Base-by-base conservation (phyloP, 1,284 basidiomycete genomes). In the Dichomitus squalens region DNA sequence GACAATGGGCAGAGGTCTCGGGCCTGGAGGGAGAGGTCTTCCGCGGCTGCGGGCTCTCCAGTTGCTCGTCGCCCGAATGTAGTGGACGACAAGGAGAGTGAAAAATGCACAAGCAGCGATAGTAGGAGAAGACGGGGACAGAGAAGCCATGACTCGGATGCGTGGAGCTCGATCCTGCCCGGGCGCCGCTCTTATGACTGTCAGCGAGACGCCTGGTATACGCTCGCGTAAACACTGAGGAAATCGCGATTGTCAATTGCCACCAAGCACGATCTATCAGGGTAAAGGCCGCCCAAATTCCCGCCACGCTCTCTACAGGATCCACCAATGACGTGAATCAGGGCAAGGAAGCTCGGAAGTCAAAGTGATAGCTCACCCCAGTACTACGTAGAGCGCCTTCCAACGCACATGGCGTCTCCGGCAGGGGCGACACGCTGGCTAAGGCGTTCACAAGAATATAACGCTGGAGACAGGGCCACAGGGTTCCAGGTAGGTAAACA, bases 31-130 rank as follows among this genome's bases (percentile, higher is more conserved):
- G 4, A 63, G 55, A 1, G 61, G 61, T 14, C 58, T 48, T 2
- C 61, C 61, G 36, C 47, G 46, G 33, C 44, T 57, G 20, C 61
- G 55, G n/a, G 55, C 52, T 25, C 56, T 39, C 61, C 61, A 63
- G 41, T 49, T 44, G 1, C 52, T 31, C 11, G 20, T 44, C 14
- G 41, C 23, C 11, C 29, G 41, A 7, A 55, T 21, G 31, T 55
- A 57, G 25, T 39, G 47, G 40, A 50, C 9, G 25, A 23, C 25
- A 23, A 53, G n/a, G 4, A 54, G 6, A 21, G 20, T 34, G 0
- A 35, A 7, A 11, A 57, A 18, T 0, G 48, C 54, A 4, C 11
- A 47, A 36, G n/a, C 20, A 35, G 36, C 35, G 12, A 25, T 16
- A 34, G 38, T 41, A 7, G 49, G 47, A 12, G 33, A 27, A 23